Base-by-base conservation (phyloP, 371 early-diverging fungal species). In the Mucor piriformis region DNA sequence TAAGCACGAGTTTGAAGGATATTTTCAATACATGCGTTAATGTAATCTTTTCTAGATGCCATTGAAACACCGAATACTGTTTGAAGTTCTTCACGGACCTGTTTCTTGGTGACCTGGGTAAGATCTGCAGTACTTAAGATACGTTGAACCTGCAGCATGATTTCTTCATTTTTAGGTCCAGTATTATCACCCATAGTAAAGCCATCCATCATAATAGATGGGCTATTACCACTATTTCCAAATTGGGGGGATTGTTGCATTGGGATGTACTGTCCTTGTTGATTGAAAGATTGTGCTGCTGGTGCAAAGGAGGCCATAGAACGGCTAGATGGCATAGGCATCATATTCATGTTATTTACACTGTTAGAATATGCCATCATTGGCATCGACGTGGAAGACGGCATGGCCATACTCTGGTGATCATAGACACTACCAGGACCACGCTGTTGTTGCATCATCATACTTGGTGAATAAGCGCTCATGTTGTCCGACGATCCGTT, bases 31-130 rank as follows among this genome's bases (percentile, higher is more conserved):
- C 80, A 79, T 27, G 70, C 73, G 54, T 79, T 79, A 51, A 79
- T 79, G 33, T 70, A 67, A 92, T 93, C 74, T 56, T 79, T 79
- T 59, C 72, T 64, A 54, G 70, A 50, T 3, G 66, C 59, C 80
- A 79, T 79, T 15, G 76, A 60, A 13, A 79, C 74, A 27, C 80
- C 80, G 69, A 76, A 79, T 24, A 65, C 56, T 2, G 44, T 34
- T 38, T 74, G 73, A 23, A 79, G 66, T 47, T 76, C 71, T 59
- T 79, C 80, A 50, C 80, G 69, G 10, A 79, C 80, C 64, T 89
- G 91, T 66, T 92, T 93, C 83, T 94, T 94, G 55, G 95, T 92
- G 40, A 92, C 80, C 29, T 84, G 76, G 76, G 89, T 91, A 33
- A 94, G 72, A 70, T 94, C 88, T 16, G 93, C 88, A 8, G 84